Conservation (phyloP, 2,329 filamentous ascomycete species). For the Blastomyces parvus region DNA sequence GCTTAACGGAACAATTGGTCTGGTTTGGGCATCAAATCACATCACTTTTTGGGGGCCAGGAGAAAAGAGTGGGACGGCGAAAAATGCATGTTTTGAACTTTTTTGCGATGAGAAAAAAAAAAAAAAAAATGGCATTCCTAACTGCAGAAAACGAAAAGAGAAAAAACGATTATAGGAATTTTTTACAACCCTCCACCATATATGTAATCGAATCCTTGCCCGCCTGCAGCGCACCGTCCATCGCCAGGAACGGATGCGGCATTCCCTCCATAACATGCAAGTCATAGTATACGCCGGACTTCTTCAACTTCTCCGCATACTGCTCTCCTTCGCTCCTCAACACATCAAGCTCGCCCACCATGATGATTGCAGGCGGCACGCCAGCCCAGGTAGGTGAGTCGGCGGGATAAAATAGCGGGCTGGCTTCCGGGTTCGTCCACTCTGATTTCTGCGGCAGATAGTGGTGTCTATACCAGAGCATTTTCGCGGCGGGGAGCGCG, state of each 20-base stretch:
- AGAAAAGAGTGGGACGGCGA: background rate
- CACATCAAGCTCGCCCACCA: slow-evolving; percentile 50
- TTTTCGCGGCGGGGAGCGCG: slow-evolving; percentile 47
- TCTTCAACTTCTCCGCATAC: slow-evolving; percentile 41
- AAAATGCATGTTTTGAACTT: too few relatives aligned
- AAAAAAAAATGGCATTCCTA: background rate
- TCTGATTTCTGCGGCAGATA: slow-evolving; percentile 44
- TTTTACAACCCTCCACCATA: slow-evolving; percentile 13
- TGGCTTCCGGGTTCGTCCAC: slow-evolving; percentile 45
- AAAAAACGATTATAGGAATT: background rate
- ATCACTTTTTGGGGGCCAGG: background rate
- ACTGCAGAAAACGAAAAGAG: background rate
- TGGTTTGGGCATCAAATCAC: background rate
- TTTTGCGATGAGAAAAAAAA: background rate
- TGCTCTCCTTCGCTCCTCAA: slow-evolving; percentile 45
- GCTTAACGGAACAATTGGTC: background rate
- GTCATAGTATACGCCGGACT: slow-evolving; percentile 41
- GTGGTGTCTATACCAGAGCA: slow-evolving; percentile 52
- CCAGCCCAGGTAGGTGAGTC: slow-evolving; percentile 35
- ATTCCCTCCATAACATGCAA: slow-evolving; percentile 46
- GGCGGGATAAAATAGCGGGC: slow-evolving; percentile 43
- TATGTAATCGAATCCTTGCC: slow-evolving; percentile 43
- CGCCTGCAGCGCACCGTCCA: slow-evolving; percentile 47
- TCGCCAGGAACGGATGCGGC: slow-evolving; percentile 51
- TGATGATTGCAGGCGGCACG: slow-evolving; percentile 44